phyloP scores from a whole-genome alignment of 2,329 filamentous ascomycete species.

The Cytospora schulzeri region DNA sequence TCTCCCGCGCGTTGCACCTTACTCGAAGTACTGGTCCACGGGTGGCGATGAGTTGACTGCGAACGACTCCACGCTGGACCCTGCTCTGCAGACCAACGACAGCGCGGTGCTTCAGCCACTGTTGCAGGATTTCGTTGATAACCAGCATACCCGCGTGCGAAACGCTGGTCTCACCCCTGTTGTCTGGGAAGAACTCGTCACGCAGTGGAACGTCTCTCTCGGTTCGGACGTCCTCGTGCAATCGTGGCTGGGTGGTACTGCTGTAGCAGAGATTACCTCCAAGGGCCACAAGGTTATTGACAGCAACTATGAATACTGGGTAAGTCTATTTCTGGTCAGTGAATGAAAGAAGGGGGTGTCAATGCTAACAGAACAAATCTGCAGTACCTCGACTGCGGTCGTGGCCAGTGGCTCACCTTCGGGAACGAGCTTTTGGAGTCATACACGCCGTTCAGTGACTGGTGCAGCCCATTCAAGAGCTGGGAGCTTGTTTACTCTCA shows the following conservation, averaged over 20 bases:
- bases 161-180: slow-evolving; percentile 69
- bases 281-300: slow-evolving; percentile 72
- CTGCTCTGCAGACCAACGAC: slow-evolving; percentile 69
- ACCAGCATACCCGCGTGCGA: slow-evolving; percentile 66
- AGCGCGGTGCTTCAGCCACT: slow-evolving; percentile 68
- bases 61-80: slow-evolving; percentile 74
- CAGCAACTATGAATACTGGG: slow-evolving; percentile 78
- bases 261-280: slow-evolving; percentile 61
- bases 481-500: slow-evolving; percentile 83
- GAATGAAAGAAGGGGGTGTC: not conserved
- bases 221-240: slow-evolving; percentile 75
- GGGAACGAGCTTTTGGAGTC: slow-evolving; percentile 47
- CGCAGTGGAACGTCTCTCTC: slow-evolving; percentile 76
- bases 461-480: slow-evolving; percentile 77
- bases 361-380: slow-evolving; percentile 31
- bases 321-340: slow-evolving; percentile 41
- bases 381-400: slow-evolving; percentile 81
- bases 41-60: slow-evolving; percentile 86
- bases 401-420: slow-evolving; percentile 78
- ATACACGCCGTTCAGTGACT: slow-evolving; percentile 75
- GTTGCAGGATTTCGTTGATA: slow-evolving; percentile 75
- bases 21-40: slow-evolving; percentile 78
- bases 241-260: slow-evolving; percentile 69
- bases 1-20: slow-evolving; percentile 69
- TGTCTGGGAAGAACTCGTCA: slow-evolving; percentile 86